Base-by-base conservation (phyloP, 805 yeast species). In the Tetrapisispora pingtungensis region DNA sequence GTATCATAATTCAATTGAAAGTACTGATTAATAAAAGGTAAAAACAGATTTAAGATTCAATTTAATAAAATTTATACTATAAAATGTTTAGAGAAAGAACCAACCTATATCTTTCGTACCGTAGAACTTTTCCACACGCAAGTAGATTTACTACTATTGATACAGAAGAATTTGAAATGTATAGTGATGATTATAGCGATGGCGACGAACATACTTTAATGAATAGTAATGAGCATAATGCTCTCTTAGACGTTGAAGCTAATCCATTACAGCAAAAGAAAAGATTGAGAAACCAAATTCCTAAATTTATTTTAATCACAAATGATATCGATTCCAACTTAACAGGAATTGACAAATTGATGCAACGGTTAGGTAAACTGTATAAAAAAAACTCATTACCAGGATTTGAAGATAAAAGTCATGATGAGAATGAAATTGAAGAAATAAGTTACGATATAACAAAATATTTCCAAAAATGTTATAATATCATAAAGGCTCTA, bases 81-180 rank as follows among this genome's bases (percentile, higher is more conserved):
- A 28, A 28, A 28, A 87, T 90, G 96, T 85, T 84, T 58, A 74
- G 97, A 61, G 97, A 93, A 66, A 73, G 97, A 61, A 93, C 98
- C n/a, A 90, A 89, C 58, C 72, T 90, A 51, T 90, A 73, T 63
- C 69, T 88, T 19, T 87, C 97, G 38, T 90, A 84, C 59, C 77
- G 98, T 50, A 78, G 93, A 47, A 88, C 97, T 10, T 82, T 81
- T 46, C 94, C 95, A 0, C 88, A 88, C 52, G 77, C 73, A 49
- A 55, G 78, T 73, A 56, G 81, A 81, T 19, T 70, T 26, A 42
- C 37, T 36, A 45, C 24, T 12, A 44, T 61, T 58, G 30, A 48
- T 56, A n/a, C 53, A 63, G 43, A 52, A 36, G 32, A 38, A 40
- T 52, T 41, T 33, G 40, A 24, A 8, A 26, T 15, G 20, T n/a